Evolutionary conservation across 2,329 filamentous ascomycete species (phyloP).

Genomic region (Monosporascus sp.): DNA sequence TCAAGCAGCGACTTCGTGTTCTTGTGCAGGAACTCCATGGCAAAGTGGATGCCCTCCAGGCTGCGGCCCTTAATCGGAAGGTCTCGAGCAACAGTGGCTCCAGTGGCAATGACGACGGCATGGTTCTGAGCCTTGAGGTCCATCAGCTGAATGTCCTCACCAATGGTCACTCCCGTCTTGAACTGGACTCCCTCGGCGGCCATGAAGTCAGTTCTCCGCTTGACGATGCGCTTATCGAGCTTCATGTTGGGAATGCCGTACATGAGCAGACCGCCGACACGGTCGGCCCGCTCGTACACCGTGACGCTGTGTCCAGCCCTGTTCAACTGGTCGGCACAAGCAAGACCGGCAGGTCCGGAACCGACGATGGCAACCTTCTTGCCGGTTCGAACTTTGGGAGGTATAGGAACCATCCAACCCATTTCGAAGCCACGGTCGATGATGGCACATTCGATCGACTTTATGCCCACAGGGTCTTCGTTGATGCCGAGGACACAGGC

Average conservation of each 20-base stretch:
- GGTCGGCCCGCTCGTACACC: slow-evolving; percentile 89
- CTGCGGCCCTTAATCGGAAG: slow-evolving; percentile 86
- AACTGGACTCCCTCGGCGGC: slow-evolving; percentile 81
- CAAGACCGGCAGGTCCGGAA: slow-evolving; percentile 86
- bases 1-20: slow-evolving; percentile 98
- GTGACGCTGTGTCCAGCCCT: slow-evolving; percentile 83
- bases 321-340: slow-evolving; percentile 90
- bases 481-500: slow-evolving; percentile 96
- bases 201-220: slow-evolving; percentile 94
- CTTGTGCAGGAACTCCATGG: slow-evolving; percentile 95
- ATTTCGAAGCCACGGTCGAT: slow-evolving; percentile 96
- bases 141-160: slow-evolving; percentile 66
- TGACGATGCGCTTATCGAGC: slow-evolving; percentile 94
- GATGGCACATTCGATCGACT: slow-evolving; percentile 96
- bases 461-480: slow-evolving; percentile 95
- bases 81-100: slow-evolving; percentile 88
- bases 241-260: slow-evolving; percentile 99
- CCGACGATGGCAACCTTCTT: slow-evolving; percentile 88
- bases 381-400: slow-evolving; percentile 75
- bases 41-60: slow-evolving; percentile 86
- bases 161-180: slow-evolving; percentile 71
- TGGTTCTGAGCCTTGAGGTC: slow-evolving; percentile 71
- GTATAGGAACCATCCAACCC: slow-evolving; percentile 91
- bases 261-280: slow-evolving; percentile 88
- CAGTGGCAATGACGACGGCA: slow-evolving; percentile 86